Conservation (phyloP, 352 stramenopile species). For the Elongisporangium undulatum region DNA sequence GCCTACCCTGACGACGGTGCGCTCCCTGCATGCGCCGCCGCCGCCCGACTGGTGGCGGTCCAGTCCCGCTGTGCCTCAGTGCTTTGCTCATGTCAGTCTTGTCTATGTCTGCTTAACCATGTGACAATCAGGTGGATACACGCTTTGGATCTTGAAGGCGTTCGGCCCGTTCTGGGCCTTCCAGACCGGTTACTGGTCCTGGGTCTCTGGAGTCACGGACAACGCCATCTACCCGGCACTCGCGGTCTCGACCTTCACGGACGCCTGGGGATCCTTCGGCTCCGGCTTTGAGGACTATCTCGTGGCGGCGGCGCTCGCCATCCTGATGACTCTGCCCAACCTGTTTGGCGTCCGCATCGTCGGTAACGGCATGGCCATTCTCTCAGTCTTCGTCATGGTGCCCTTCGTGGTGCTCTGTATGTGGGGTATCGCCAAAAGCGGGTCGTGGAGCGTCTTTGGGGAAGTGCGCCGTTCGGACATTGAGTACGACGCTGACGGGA, state of each 20-base stretch:
- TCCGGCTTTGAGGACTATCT: constrained; percentile 29
- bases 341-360: constrained; percentile 75
- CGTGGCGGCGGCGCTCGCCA: constrained; percentile 37
- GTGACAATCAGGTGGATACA: constrained; percentile 55
- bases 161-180: constrained; percentile 88
- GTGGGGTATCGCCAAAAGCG: constrained; percentile 20
- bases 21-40: not conserved
- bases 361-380: constrained; percentile 59
- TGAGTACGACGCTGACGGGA: constrained; percentile 20
- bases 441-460: constrained; percentile 29
- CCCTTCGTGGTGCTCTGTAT: constrained; percentile 84
- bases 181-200: constrained; percentile 77
- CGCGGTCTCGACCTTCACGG: constrained; percentile 32
- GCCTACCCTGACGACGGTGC: constrained; percentile 79
- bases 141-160: constrained; percentile 89
- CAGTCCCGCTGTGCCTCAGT: not conserved
- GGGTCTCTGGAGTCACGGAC: constrained; percentile 89
- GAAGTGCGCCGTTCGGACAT: constrained; percentile 32
- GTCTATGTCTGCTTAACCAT: not conserved
- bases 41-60: not conserved
- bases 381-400: constrained; percentile 86
- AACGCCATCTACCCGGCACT: constrained; percentile 92
- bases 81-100: not conserved
- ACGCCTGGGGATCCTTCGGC: constrained; percentile 28
- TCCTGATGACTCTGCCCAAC: constrained; percentile 35